Evolutionary conservation across 768 basidiomycete species (phyloP).

Genomic region (Pholiota molesta): DNA sequence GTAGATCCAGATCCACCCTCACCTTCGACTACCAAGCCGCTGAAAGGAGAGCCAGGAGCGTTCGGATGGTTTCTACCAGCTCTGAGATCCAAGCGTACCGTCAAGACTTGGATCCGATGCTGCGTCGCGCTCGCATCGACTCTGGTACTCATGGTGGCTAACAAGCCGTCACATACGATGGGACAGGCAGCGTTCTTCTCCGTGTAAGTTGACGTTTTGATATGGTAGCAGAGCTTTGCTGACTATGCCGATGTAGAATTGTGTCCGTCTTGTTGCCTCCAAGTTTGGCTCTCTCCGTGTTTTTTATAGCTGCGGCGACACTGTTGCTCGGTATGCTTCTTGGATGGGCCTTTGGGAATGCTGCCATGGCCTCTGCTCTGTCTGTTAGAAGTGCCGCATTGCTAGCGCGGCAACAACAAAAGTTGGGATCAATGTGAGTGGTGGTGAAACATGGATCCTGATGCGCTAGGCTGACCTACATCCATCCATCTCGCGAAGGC

Average conservation of each 20-base stretch:
- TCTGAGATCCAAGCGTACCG: slow-evolving; percentile 32
- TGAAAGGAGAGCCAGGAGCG: slow-evolving; percentile 2
- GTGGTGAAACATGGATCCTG: background rate
- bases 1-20: background rate
- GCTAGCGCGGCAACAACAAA: slow-evolving; percentile 35
- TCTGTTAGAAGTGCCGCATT: slow-evolving; percentile 37
- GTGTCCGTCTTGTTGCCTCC: slow-evolving; percentile 43
- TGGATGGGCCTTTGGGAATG: slow-evolving; percentile 51
- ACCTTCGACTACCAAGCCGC: background rate
- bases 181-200: slow-evolving; percentile 46
- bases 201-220: slow-evolving; percentile 27
- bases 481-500: slow-evolving; percentile 15
- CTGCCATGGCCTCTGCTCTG: slow-evolving; percentile 44
- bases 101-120: slow-evolving; percentile 46
- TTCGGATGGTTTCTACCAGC: slow-evolving; percentile 36
- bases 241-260: slow-evolving; percentile 28
- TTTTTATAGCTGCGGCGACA: slow-evolving; percentile 34
- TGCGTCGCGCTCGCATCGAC: slow-evolving; percentile 33
- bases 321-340: slow-evolving; percentile 43
- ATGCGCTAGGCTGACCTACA: background rate
- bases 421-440: slow-evolving; percentile 38
- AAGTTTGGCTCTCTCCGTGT: slow-evolving; percentile 40
- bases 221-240: background rate
- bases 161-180: slow-evolving; percentile 33
- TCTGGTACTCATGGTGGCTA: slow-evolving; percentile 38